Evolutionary conservation across 2,329 filamentous ascomycete genomes (phyloP), one percentile per base, ranked within the genome.

Genomic region (Sodiomyces alkalinus): DNA sequence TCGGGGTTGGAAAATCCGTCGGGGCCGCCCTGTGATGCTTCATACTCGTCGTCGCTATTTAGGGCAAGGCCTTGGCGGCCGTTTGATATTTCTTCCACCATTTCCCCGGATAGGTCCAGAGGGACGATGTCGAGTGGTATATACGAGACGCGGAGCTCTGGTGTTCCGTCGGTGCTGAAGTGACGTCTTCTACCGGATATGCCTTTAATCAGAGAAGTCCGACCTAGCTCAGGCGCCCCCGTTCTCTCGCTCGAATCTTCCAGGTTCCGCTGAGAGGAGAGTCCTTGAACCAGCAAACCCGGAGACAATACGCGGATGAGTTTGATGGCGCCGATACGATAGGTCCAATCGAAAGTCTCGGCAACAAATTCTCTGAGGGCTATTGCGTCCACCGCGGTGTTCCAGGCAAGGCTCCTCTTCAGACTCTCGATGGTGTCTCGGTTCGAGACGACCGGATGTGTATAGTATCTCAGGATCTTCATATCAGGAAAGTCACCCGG

Each of bases 331-430:
- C 86, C 87, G 28, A 66, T 65, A 17, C 74, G 68, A 41, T 74
- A 78, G 4, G 67, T 71, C 90, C 90, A 98, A 33, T 86, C 83
- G 39, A 98, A 92, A 0, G 76, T 77, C 37, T 92, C 75, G 1
- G 67, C 64, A 0, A 76, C 68, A 46, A 93, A 94, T 10, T 66
- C 62, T 19, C 87, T 68, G 19, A 98, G 52, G 1, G 68, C 72
- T 4, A 56, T 42, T 9, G 80, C 60, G 39, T 92, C 70, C 12
- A 90, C 59, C 1, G 66, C 56, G 23, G 58, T 56, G 31, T 74
- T 66, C 70, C 77, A 83, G 7, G 55, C 53, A 22, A 80, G 58
- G 0, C 58, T 56, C 3, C 48, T 47, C 32, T 53, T 59, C 13
- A 86, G 42, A 22, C 55, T 59, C 4, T 67, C 52, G 28, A 87